Base-by-base conservation (phyloP, 306 rosid species). In the Lablab purpureus region DNA sequence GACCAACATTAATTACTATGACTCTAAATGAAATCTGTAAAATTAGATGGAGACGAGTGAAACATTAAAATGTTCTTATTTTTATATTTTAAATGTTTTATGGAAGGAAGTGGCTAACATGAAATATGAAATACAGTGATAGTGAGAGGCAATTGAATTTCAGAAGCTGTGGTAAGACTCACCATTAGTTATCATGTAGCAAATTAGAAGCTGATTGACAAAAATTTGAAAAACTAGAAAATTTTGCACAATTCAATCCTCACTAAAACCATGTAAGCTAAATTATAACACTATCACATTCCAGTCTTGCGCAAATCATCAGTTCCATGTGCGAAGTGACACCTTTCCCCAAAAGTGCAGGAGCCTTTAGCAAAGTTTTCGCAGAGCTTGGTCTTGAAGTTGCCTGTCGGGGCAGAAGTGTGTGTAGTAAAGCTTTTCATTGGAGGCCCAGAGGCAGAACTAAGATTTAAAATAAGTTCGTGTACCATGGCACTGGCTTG, bases 331-430 rank as follows among this genome's bases (percentile, higher is more conserved):
- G 97, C 98, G 64, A 93, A 93, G 80, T 91, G 97, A 69, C 98
- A 93, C 82, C 90, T 87, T 1, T 93, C 98, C 46, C 98, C 97
- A 51, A 93, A 91, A 30, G 97, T 90, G 91, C 98, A 93, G 34
- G 89, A 68, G 34, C 97, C 92, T 66, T 93, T 90, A 2, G 88
- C 25, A 67, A 88, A 91, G 60, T 90, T 90, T 36, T 90, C 97
- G 68, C 98, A 93, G 18, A 91, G 75, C 81, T 90, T 93, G 12
- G 97, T 93, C 91, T 89, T 93, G 70, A 91, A 91, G 85, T 87
- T 90, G 88, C 72, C 83, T 12, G 46, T 15, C 18, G 81, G 70
- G 22, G 59, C 71, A 63, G 84, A 75, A 30, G 74, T 75, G 13
- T 84, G 86, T 32, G 65, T n/a, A 1, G 52, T 46, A 3, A 79